Percentiles rank a stretch among this genome's conserved stretches.
Evolutionary conservation across 345 rosid species (phyloP).

Genomic region (Balakata baccata): DNA sequence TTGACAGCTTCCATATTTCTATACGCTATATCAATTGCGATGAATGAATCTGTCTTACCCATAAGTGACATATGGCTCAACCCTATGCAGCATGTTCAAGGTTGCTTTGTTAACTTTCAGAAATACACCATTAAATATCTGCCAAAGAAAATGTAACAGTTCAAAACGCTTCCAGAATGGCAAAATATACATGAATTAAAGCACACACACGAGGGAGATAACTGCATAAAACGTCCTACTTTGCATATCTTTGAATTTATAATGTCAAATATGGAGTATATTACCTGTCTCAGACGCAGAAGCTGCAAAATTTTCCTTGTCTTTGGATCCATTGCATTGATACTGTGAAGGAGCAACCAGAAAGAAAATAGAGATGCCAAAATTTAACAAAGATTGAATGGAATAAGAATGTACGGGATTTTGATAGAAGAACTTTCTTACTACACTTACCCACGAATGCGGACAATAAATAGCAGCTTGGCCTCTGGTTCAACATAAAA

Average conservation of each 20-base stretch:
- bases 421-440: background rate
- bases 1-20: background rate
- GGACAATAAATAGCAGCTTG: constrained; percentile 68
- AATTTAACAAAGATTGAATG: background rate
- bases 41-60: constrained; percentile 44
- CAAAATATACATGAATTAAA: background rate
- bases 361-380: background rate
- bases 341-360: constrained; percentile 35
- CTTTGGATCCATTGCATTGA: constrained; percentile 85
- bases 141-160: constrained; percentile 8
- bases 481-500: constrained; percentile 93
- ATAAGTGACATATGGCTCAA: constrained; percentile 80
- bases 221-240: background rate
- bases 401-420: no score
- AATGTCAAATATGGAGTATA: background rate
- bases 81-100: constrained; percentile 72
- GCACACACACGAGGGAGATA: background rate
- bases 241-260: background rate
- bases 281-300: constrained; percentile 85
- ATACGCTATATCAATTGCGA: background rate
- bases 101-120: constrained; percentile 70
- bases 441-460: constrained; percentile 42
- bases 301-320: constrained; percentile 84
- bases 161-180: background rate
- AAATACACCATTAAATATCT: constrained; percentile 90